Evolutionary conservation across 1,284 basidiomycete species (phyloP), one percentile per base, ranked within the genome.

Genomic region (Singerocomus rubriflavus): DNA sequence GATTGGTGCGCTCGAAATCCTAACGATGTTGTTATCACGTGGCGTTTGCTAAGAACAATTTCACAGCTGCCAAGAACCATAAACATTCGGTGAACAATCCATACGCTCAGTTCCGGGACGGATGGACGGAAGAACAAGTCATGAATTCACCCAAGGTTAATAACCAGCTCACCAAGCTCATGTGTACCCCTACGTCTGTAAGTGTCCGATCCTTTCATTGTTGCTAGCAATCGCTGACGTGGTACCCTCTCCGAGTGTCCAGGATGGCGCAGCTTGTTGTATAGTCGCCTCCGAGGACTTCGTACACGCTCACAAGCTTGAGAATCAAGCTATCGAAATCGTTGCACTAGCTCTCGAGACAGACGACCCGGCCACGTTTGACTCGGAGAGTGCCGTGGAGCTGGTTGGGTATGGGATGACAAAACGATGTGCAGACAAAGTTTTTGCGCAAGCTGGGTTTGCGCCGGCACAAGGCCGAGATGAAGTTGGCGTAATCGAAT

Each of bases 301-400:
- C 59, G 87, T 93, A 12, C 86, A 81, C 54, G 69, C 73, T 8
- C 83, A 91, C 62, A 72, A 75, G 6, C 80, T 93, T 8, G 83
- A 92, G 68, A 93, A 92, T 64, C 89, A 93, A 61, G 89, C 91
- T 4, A 89, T 92, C 54, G 90, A 93, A 63, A 83, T 91, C 36
- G 81, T 86, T 12, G 77, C 81, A 0, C 78, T 81, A 57, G 77
- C 76, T 5, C 70, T 91, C 41, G 73, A 75, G 14, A 91, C 89
- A 1, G 89, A 91, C 57, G 72, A 75, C 14, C 73, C 79, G 1
- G 65, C 67, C 6, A 77, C 85, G 1, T 90, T 87, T 54, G 81
- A 87, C 50, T 78, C 77, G 52, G 71, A 68, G 29, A 85, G 81
- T 56, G 78, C 85, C 0, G 86, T 91, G 79, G 82, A 90, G 49